Evolutionary conservation across 495 filamentous ascomycete genomes (phyloP), one percentile per base, ranked within the genome.

Genomic region (Aspergillus nidulans): DNA sequence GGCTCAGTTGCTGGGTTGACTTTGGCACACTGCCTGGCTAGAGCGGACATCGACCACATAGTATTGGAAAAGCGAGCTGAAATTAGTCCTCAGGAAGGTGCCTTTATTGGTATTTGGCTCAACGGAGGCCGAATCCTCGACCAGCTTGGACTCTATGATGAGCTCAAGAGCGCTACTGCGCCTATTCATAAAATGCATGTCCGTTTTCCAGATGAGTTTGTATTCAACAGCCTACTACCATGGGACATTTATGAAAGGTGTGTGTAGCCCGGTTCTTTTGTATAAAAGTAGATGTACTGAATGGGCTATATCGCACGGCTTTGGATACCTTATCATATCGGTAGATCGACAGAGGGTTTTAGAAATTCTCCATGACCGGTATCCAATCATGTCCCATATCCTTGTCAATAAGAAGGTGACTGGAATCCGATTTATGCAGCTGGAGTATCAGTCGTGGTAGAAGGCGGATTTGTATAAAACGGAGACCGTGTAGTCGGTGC

Each of bases 401-500:
- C 23, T 28, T 8, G n/a, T 26, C 8, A 46, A 28, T 15, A 46
- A 46, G 23, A 26, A 26, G n/a, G 43, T 46, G 23, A 46, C 23
- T 1, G 43, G 18, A 13, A 8, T 46, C 3, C 9, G 38, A 4
- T 19, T 19, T 5, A 20, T 20, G n/a, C n/a, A 3, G 6, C 13
- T 5, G 38, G 18, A 18, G 38, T 19, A 4, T 41, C 38, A 19
- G 43, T 46, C 4, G 6, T 4, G 15, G 18, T 15, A 6, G 49
- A 49, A 1, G 62, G 60, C 59, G 77, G 78, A 3, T 62, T 59
- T 1, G 32, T 56, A 0, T 72, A 67, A 39, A 47, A 55, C 6
- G 78, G 76, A 0, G 65, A 75, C 40, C 19, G 78, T 13, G 56
- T 81, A 3, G 60, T 76, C 3, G 78, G 76, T 1, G 45, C 45